Percentiles rank a stretch among this genome's conserved stretches.
Evolutionary conservation across 495 filamentous ascomycete genomes (phyloP).

Genomic region (Evansstolkia leycettana): DNA sequence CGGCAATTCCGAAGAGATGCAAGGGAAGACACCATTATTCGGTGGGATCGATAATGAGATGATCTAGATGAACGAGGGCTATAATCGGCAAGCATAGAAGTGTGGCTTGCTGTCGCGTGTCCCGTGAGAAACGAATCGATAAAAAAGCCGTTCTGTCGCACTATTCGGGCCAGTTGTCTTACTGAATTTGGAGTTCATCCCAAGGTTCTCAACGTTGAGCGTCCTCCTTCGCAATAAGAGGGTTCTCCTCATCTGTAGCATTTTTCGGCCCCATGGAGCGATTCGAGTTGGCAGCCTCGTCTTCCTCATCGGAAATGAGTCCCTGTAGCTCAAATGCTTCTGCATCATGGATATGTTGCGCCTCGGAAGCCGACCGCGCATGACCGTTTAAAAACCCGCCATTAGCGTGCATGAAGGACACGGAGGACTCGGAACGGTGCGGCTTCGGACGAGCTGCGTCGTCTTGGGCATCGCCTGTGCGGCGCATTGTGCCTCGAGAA

Average conservation of each 20-base stretch:
- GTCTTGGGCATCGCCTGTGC: slow-evolving; percentile 2
- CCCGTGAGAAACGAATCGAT: too few species aligned
- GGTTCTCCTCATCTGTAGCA: slow-evolving; percentile 23
- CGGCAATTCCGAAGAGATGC: too few species aligned
- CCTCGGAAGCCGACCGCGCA: slow-evolving; percentile 29
- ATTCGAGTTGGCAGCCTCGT: slow-evolving; percentile 12
- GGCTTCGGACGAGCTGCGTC: slow-evolving; percentile 4
- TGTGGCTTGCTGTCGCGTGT: too few species aligned
- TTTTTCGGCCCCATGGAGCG: slow-evolving; percentile 17
- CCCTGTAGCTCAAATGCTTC: slow-evolving; percentile 88
- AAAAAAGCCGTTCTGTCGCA: too few species aligned
- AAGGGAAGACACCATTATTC: too few species aligned
- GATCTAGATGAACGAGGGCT: too few species aligned
- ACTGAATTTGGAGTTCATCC: too few species aligned
- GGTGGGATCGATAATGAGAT: too few species aligned
- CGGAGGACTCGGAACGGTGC: slow-evolving; percentile 1
- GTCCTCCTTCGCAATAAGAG: slow-evolving; percentile 14
- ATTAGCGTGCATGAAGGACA: background rate
- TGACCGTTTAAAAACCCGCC: slow-evolving; percentile 42
- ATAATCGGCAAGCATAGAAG: too few species aligned
- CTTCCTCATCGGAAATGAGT: slow-evolving; percentile 69
- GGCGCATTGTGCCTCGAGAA: background rate
- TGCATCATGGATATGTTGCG: slow-evolving; percentile 52
- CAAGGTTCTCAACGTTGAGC: too few species aligned
- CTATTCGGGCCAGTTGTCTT: too few species aligned